A percentile compares a stretch with the other conserved stretches of the same genome.
Evolutionary conservation across 1,139 yeast species (phyloP).

Genomic region (Yamadazyma friedrichii): DNA sequence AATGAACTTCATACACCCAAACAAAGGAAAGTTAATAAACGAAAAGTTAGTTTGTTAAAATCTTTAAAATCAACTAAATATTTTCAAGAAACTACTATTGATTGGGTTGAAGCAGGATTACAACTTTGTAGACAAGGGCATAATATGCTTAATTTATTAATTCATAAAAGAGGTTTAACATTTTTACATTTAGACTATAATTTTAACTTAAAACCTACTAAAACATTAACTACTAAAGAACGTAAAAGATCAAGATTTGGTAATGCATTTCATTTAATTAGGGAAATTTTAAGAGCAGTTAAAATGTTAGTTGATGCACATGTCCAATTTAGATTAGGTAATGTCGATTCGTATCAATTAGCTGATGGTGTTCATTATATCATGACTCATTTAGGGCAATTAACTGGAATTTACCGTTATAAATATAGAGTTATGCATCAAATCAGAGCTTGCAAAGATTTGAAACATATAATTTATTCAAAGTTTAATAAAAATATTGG

Average conservation of each 20-base stretch:
- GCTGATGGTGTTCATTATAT: conserved; percentile 94
- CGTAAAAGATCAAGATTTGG: conserved; percentile 95
- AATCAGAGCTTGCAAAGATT: conserved; percentile 90
- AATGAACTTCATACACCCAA: conserved; percentile 59
- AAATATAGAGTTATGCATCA: conserved; percentile 98
- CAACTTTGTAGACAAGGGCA: conserved; percentile 93
- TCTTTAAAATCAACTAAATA: conserved; percentile 75
- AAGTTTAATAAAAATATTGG: conserved; percentile 81
- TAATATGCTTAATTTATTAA: conserved; percentile 85
- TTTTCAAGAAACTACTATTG: conserved; percentile 88
- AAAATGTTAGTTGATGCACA: conserved; percentile 92
- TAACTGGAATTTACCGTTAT: conserved; percentile 95
- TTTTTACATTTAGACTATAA: conserved; percentile 93
- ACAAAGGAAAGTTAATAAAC: conserved; percentile 31
- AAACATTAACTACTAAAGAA: conserved; percentile 94
- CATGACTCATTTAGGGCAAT: conserved; percentile 88
- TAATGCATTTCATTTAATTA: conserved; percentile 88
- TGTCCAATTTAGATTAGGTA: conserved; percentile 85
- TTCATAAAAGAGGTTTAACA: conserved; percentile 89
- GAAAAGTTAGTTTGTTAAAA: conserved; percentile 61
- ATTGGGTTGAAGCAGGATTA: conserved; percentile 98
- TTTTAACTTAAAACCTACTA: conserved; percentile 93
- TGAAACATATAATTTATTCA: conserved; percentile 86
- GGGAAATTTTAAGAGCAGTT: conserved; percentile 80
- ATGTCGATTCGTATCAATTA: conserved; percentile 87